A percentile compares a stretch with the other conserved stretches of the same genome.
Conservation (phyloP, 495 filamentous ascomycete species). For the Podospora appendiculata region DNA sequence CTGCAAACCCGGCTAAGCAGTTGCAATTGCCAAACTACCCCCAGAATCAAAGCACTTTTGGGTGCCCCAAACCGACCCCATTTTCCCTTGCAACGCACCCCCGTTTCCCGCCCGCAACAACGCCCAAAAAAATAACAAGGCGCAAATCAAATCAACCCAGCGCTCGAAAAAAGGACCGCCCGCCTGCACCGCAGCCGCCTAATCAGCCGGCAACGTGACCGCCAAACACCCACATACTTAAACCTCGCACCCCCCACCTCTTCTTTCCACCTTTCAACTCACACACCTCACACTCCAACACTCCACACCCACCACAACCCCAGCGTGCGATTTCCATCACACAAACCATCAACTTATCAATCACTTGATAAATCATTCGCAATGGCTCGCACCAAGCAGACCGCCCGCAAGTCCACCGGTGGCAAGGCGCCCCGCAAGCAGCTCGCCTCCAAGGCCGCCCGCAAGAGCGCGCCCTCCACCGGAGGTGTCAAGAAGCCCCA, state of each 20-base stretch:
- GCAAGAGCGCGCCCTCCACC: conserved; percentile 50
- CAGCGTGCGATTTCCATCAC: conserved; percentile 7
- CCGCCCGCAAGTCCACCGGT: conserved; percentile 99
- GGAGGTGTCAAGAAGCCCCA: conserved; percentile 99
- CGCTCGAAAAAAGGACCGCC: conserved; percentile 5
- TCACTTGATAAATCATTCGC: conserved; percentile 37
- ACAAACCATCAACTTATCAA: conserved; percentile 25
- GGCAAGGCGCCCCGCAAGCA: conserved; percentile 99
- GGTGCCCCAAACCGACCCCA: conserved; percentile 17
- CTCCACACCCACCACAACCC: conserved; percentile 21
- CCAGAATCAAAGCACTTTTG: conserved; percentile 19
- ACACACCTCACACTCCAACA: conserved; percentile 25
- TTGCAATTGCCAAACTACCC: conserved; percentile 19
- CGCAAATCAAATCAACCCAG: conserved; percentile 17
- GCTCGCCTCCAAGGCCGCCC: conserved; percentile 54
- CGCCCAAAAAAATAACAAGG: conserved; percentile 22
- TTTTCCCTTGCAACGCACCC: conserved; percentile 25
- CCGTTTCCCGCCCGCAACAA: conserved; percentile 22
- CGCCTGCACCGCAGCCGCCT: conserved; percentile 8
- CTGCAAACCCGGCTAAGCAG: conserved; percentile 1
- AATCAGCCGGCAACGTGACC: conserved; percentile 40
- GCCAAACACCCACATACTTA: conserved; percentile 29
- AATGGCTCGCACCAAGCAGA: conserved; percentile 99
- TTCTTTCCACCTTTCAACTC: conserved; percentile 41
- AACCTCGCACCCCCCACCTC: conserved; percentile 38